phyloP scores from a whole-genome alignment of 208 protist genomes.

The Naegleria fowleri region DNA sequence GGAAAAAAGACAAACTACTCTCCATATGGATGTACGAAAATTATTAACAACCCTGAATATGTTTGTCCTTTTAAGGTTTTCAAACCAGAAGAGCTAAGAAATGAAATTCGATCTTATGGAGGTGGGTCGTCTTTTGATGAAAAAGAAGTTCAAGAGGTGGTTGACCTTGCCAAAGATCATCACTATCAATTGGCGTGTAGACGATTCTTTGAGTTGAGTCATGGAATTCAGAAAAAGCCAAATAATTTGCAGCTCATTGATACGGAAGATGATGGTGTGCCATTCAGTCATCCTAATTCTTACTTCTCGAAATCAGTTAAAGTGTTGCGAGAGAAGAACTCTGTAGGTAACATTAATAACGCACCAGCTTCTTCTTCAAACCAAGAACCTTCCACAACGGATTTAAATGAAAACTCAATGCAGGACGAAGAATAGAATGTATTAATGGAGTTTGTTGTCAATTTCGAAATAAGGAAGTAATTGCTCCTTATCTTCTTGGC shows the following conservation, averaged over 20 bases:
- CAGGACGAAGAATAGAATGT: not conserved
- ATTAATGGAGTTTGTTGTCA: not conserved
- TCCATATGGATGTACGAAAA: slow-evolving; percentile 46
- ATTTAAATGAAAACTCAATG: not conserved
- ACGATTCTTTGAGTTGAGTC: slow-evolving; percentile 52
- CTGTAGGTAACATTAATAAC: not conserved
- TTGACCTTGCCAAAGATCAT: slow-evolving; percentile 1
- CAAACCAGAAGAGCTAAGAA: slow-evolving; percentile 32
- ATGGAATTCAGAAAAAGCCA: slow-evolving; percentile 5
- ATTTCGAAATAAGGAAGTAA: not conserved
- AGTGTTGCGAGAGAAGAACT: not conserved
- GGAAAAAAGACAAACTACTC: slow-evolving; percentile 50
- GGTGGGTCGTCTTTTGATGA: not conserved
- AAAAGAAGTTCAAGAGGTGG: slow-evolving; percentile 32
- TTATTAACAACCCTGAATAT: slow-evolving; percentile 43
- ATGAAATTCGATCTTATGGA: slow-evolving; percentile 17
- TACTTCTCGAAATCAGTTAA: slow-evolving; percentile 37
- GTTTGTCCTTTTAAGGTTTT: slow-evolving; percentile 59
- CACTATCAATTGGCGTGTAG: slow-evolving; percentile 54
- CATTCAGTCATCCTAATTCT: slow-evolving; percentile 35
- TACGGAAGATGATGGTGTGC: slow-evolving; percentile 32
- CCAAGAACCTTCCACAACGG: not conserved
- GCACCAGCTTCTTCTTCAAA: not conserved
- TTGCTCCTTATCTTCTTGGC: not conserved
- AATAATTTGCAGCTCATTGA: slow-evolving; percentile 19